Evolutionary conservation across 495 filamentous ascomycete species (phyloP).

Genomic region (Neurospora sublineolata): DNA sequence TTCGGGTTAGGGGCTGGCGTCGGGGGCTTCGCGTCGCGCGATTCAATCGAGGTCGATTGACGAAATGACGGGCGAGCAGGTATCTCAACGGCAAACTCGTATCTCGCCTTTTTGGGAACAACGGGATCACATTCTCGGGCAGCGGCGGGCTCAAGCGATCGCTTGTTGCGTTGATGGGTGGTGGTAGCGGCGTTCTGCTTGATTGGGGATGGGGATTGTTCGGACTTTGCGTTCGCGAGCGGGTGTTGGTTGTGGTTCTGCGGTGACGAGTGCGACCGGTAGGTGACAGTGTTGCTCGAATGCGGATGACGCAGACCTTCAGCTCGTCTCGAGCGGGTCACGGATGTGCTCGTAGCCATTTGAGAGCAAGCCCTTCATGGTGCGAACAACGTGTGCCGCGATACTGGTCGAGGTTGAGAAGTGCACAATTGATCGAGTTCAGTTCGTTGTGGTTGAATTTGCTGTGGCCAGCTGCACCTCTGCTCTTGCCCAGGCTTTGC

Average conservation of each 20-base stretch:
- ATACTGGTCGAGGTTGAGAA: background rate
- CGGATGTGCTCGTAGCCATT: slow-evolving; percentile 25
- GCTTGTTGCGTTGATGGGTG: slow-evolving; percentile 13
- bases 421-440: background rate
- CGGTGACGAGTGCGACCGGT: background rate
- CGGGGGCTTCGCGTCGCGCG: slow-evolving; percentile 21
- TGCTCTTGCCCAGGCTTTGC: background rate
- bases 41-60: slow-evolving; percentile 12
- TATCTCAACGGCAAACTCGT: slow-evolving; percentile 30
- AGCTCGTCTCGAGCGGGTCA: slow-evolving; percentile 27
- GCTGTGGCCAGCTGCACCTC: background rate
- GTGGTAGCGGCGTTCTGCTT: slow-evolving; percentile 1
- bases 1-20: slow-evolving; percentile 13
- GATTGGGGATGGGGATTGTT: slow-evolving; percentile 1
- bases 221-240: slow-evolving; percentile 7
- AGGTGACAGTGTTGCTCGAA: slow-evolving; percentile 5
- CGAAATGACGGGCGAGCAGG: slow-evolving; percentile 20
- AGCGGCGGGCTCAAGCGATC: slow-evolving; percentile 9
- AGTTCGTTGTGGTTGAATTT: background rate
- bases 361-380: slow-evolving; percentile 11
- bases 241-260: slow-evolving; percentile 8
- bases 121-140: slow-evolving; percentile 7
- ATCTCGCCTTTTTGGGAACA: slow-evolving; percentile 12
- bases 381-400: background rate
- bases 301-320: slow-evolving; percentile 18